Conservation (phyloP, 73 alveolate species). For the Paramecium caudatum region DNA sequence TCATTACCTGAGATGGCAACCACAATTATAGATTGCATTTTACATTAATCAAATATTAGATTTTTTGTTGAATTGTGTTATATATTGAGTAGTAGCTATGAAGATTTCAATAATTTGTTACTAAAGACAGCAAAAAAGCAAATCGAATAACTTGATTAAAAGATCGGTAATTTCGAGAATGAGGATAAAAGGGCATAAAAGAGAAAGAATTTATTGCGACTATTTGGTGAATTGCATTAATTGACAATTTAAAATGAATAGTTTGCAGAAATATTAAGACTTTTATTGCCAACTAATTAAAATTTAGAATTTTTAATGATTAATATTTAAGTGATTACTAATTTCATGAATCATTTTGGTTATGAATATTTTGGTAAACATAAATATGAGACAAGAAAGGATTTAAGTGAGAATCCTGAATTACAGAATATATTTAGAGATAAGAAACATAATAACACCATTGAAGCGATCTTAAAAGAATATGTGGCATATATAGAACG, state of each 20-base stretch:
- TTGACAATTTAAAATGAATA: not conserved
- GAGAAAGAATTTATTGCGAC: slow-evolving; percentile 45
- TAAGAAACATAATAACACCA: not conserved
- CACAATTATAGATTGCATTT: not conserved
- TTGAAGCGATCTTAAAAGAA: not conserved
- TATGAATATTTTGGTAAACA: not conserved
- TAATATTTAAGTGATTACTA: slow-evolving; percentile 5
- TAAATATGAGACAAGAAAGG: slow-evolving; percentile 39
- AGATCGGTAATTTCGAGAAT: slow-evolving; percentile 15
- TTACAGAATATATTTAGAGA: not conserved
- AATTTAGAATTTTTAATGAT: not conserved
- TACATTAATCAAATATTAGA: slow-evolving; percentile 1
- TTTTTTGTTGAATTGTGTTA: slow-evolving; percentile 39
- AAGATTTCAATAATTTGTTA: not conserved
- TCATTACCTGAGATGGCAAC: not conserved
- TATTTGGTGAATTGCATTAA: slow-evolving; percentile 34
- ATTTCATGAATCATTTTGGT: slow-evolving; percentile 58
- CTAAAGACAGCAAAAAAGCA: not conserved
- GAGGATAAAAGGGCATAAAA: slow-evolving; percentile 62
- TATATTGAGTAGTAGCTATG: not conserved
- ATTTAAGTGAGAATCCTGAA: not conserved
- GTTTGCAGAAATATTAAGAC: not conserved
- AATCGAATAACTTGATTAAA: not conserved
- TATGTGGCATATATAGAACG: slow-evolving; percentile 9
- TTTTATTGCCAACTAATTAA: not conserved